Evolutionary conservation across 1,284 basidiomycete genomes (phyloP), one percentile per base, ranked within the genome.

Genomic region (Ustilago esculenta): DNA sequence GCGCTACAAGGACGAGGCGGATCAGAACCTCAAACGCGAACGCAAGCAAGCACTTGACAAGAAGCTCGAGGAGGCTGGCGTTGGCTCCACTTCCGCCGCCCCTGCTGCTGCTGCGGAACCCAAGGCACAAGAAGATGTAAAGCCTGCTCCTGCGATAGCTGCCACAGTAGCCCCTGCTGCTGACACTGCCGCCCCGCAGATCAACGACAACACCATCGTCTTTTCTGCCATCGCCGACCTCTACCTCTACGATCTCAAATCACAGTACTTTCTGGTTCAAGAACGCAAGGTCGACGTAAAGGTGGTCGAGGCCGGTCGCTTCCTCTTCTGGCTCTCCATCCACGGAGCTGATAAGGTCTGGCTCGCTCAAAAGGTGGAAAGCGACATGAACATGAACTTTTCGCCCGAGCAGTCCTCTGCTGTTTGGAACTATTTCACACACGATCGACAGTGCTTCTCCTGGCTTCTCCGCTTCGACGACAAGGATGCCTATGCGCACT

Each of bases 391-490:
- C 53, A 77, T 79, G 63, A 73, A 75, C 58, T 75, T 79, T 46
- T 66, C 73, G 1, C 61, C 58, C 2, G 77, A 80, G 20, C 72
- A 79, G 39, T 70, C 82, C 33, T 91, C 92, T 2, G 86, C 95
- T 67, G 94, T 94, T 25, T 94, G 92, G 92, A 93, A 92, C 66
- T 82, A 78, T 61, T 81, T 76, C 43, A 86, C 87, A n/a, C 85
- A 86, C 49, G 87, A 88, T 33, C 71, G 82, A 14, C 82, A 84
- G 20, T 86, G 88, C 76, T 88, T 86, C 78, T 92, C 92, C 55
- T 94, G 93, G 92, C 88, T 91, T 54, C 86, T 98, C 75, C 86
- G 89, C 63, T 94, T 96, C 80, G 74, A 81, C 5, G 84, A 84
- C 14, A 80, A 85, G 56, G 87, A 87, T 24, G 85, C 85, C 1